phyloP scores from a whole-genome alignment of 179 eudicot species.

The Heliamphora pulchella region DNA sequence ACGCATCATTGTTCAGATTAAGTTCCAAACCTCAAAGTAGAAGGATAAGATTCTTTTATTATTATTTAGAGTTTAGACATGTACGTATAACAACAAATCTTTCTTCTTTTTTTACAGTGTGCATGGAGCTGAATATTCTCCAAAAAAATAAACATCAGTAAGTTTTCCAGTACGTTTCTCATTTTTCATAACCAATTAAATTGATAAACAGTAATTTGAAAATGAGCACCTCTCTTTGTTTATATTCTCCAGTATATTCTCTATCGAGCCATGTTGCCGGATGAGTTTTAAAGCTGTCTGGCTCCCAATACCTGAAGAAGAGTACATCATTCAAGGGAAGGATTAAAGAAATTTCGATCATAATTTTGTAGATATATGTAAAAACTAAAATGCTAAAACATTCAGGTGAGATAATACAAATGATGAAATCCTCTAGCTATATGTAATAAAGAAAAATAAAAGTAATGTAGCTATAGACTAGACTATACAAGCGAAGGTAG shows the following conservation, averaged over 20 bases:
- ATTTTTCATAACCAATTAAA: conserved; percentile 4
- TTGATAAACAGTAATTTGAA: not conserved
- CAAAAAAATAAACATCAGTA: not conserved
- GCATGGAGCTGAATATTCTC: not conserved
- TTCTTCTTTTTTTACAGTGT: not conserved
- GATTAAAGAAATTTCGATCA: not conserved
- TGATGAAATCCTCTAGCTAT: too few relatives aligned
- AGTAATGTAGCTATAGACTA: not conserved
- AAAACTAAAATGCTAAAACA: not conserved
- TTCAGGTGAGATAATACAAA: conserved; percentile 3
- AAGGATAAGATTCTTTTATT: not conserved
- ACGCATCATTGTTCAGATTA: not conserved
- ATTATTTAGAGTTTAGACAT: not conserved
- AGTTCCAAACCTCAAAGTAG: not conserved
- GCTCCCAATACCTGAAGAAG: conserved; percentile 75
- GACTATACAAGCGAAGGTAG: not conserved
- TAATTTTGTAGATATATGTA: not conserved
- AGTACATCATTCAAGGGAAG: not conserved
- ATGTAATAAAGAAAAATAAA: not conserved
- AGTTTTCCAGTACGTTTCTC: not conserved
- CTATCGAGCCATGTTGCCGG: conserved; percentile 90
- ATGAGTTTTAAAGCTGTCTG: conserved; percentile 91
- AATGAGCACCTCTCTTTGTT: conserved; percentile 67
- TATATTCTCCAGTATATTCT: conserved; percentile 70
- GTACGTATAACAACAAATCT: not conserved